phyloP scores from a whole-genome alignment of 225 moss, liverwort and hornwort species.

The Physcomitrium patens region DNA sequence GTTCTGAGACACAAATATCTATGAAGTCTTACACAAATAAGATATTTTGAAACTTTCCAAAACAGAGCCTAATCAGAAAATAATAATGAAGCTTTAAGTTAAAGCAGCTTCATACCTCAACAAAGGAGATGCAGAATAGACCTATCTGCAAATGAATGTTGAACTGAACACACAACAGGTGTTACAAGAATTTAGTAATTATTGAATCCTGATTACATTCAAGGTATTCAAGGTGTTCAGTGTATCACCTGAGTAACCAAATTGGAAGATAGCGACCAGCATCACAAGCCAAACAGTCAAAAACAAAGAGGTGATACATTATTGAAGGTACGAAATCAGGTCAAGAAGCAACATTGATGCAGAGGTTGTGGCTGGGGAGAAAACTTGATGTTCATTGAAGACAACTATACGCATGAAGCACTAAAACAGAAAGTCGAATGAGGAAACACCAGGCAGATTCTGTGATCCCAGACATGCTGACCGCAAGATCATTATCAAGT shows the following conservation, averaged over 20 bases:
- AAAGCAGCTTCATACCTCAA: slow-evolving; percentile 45
- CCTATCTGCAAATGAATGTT: slow-evolving; percentile 45
- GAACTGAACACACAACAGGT: slow-evolving; percentile 61
- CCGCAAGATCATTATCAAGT: slow-evolving; percentile 13
- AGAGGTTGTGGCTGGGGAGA: not conserved
- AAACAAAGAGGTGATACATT: slow-evolving; percentile 15
- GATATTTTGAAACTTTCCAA: too few relatives aligned
- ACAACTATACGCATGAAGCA: not conserved
- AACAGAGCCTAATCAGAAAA: too few relatives aligned
- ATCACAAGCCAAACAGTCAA: slow-evolving; percentile 15
- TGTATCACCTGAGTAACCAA: slow-evolving; percentile 8
- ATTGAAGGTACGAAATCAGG: slow-evolving; percentile 12
- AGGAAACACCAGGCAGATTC: not conserved
- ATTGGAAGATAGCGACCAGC: slow-evolving; percentile 19
- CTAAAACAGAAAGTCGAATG: slow-evolving; percentile 8
- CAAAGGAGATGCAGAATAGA: slow-evolving; percentile 32
- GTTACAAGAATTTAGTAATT: slow-evolving; percentile 37
- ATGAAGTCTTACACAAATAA: too few relatives aligned
- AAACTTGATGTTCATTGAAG: not conserved
- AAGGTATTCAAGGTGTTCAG: slow-evolving; percentile 6
- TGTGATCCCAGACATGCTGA: not conserved
- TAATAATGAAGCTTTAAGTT: not conserved
- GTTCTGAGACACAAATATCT: too few relatives aligned
- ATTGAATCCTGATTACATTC: slow-evolving; percentile 22
- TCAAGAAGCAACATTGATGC: slow-evolving; percentile 11